These are phyloP conservation scores for Phytophthora boehmeriae DNA, from an alignment of 352 stramenopile species.

Conservation along the genomic window DNA sequence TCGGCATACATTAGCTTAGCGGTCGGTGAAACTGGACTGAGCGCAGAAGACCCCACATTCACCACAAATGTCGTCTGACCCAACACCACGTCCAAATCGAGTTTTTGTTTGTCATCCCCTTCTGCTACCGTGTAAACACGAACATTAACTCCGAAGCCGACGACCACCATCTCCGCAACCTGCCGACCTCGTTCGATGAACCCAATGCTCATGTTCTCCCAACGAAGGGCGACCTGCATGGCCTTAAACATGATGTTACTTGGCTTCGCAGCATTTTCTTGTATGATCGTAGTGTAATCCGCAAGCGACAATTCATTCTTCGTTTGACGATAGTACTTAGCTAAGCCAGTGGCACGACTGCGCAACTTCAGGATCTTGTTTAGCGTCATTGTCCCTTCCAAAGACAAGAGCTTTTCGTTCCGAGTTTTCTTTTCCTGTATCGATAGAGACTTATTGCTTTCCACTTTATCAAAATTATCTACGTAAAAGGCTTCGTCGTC, in stretches of 20 bases:
- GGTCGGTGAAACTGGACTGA: slow-evolving; percentile 41
- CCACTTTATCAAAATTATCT: slow-evolving; percentile 50
- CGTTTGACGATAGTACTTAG: slow-evolving; percentile 46
- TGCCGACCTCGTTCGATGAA: slow-evolving; percentile 52
- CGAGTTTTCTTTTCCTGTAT: slow-evolving; percentile 45
- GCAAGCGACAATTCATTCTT: slow-evolving; percentile 47
- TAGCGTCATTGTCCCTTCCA: slow-evolving; percentile 54
- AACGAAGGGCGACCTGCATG: slow-evolving; percentile 57
- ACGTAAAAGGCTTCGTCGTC: slow-evolving; percentile 64
- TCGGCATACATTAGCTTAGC: slow-evolving; percentile 64
- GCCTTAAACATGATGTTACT: slow-evolving; percentile 62
- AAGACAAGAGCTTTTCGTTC: slow-evolving; percentile 39
- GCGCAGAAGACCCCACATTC: slow-evolving; percentile 42
- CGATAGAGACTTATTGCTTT: slow-evolving; percentile 49
- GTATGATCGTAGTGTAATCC: slow-evolving; percentile 44
- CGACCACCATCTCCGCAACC: slow-evolving; percentile 55
- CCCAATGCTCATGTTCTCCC: slow-evolving; percentile 59
- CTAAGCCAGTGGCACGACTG: slow-evolving; percentile 41
- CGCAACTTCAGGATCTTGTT: slow-evolving; percentile 57
- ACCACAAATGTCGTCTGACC: slow-evolving; percentile 59
- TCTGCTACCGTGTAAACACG: slow-evolving; percentile 45
- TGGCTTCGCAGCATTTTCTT: slow-evolving; percentile 44
- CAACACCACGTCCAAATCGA: slow-evolving; percentile 57
- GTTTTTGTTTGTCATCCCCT: slow-evolving; percentile 47
- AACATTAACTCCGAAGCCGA: slow-evolving; percentile 58